Conservation (phyloP, 164 flowering plant genomes). For the Amborella trichopoda region DNA sequence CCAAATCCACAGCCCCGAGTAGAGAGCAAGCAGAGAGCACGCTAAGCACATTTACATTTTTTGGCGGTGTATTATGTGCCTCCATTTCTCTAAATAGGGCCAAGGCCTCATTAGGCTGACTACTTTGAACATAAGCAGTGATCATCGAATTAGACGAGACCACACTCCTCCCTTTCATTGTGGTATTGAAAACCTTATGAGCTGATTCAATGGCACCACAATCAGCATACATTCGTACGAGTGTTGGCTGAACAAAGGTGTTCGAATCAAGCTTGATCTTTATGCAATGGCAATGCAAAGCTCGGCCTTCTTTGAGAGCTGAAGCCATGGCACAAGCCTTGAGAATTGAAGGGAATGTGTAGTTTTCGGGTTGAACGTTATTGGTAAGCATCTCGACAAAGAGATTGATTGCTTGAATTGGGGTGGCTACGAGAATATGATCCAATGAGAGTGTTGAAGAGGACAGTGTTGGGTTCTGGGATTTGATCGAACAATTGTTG, state of each 20-base stretch:
- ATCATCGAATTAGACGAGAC: constrained; percentile 53
- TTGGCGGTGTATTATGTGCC: constrained; percentile 29
- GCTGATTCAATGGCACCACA: constrained; percentile 34
- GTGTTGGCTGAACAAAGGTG: constrained; percentile 35
- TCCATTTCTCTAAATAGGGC: constrained; percentile 56
- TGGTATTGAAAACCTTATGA: constrained; percentile 34
- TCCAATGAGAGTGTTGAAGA: constrained; percentile 49
- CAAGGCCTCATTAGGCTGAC: constrained; percentile 52
- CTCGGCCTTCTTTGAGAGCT: constrained; percentile 48
- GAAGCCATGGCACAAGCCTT: constrained; percentile 45
- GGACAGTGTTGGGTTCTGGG: constrained; percentile 35
- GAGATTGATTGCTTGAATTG: constrained; percentile 26
- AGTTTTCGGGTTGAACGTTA: constrained; percentile 40
- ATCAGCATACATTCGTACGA: constrained; percentile 48
- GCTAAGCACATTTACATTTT: constrained; percentile 52
- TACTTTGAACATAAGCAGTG: constrained; percentile 35
- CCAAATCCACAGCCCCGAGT: constrained; percentile 54
- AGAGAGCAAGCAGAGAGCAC: constrained; percentile 48
- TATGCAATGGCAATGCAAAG: constrained; percentile 37
- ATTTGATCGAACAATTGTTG: constrained; percentile 42
- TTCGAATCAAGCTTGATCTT: constrained; percentile 32
- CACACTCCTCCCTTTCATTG: constrained; percentile 28
- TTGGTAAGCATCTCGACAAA: constrained; percentile 17
- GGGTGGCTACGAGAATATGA: constrained; percentile 45
- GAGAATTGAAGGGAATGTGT: constrained; percentile 52